Evolutionary conservation across 805 yeast genomes (phyloP).

Genomic region (Monosporozyma servazzii): DNA sequence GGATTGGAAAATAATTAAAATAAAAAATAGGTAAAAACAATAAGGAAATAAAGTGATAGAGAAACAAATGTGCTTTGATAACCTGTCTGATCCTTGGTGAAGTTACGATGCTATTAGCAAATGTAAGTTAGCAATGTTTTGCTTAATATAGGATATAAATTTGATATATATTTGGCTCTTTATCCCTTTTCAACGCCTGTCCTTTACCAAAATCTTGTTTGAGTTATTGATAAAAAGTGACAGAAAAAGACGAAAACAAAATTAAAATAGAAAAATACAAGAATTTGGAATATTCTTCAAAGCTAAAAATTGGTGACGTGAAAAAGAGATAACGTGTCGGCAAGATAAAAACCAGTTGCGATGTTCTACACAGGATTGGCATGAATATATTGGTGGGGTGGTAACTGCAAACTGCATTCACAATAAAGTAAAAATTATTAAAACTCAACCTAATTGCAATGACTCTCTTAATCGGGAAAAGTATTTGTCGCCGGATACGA

Average conservation of each 20-base stretch:
- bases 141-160: background rate
- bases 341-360: too few relatives aligned
- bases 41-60: background rate
- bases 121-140: background rate
- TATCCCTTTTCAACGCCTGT: background rate
- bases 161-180: background rate
- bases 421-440: too few relatives aligned
- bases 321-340: background rate
- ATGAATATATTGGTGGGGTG: too few relatives aligned
- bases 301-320: background rate
- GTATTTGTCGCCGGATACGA: background rate
- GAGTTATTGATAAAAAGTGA: background rate
- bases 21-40: background rate
- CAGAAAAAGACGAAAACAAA: background rate
- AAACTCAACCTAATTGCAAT: too few relatives aligned
- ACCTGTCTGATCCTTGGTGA: background rate
- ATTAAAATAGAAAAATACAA: too few relatives aligned
- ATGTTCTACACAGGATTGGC: too few relatives aligned
- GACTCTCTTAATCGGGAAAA: background rate
- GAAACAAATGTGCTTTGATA: background rate
- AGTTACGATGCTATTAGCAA: background rate
- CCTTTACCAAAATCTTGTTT: background rate
- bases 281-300: background rate
- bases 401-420: too few relatives aligned
- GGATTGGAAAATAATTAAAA: background rate